These are phyloP conservation scores for Podospora appendiculata DNA, from an alignment of 495 filamentous ascomycete species.

Conservation along the genomic window DNA sequence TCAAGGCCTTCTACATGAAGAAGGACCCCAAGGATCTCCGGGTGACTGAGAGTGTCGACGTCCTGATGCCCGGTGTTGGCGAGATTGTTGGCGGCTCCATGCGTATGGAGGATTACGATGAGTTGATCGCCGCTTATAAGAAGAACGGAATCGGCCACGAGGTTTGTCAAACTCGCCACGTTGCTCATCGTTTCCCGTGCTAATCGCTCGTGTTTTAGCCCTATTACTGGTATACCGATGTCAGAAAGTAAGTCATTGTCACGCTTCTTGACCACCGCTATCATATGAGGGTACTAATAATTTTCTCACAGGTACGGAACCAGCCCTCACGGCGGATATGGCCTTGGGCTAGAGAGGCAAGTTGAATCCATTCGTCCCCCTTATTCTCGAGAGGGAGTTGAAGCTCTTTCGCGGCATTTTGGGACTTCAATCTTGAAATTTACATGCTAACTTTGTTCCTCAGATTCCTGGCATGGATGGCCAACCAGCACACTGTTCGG, in stretches of 20 bases:
- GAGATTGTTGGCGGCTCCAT: slow-evolving; percentile 81
- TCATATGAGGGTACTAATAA: too few relatives aligned
- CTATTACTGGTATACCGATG: slow-evolving; percentile 98
- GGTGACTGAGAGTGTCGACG: slow-evolving; percentile 95
- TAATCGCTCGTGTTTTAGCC: slow-evolving; percentile 21
- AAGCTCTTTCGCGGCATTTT: too few relatives aligned
- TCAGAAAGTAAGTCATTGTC: slow-evolving; percentile 34
- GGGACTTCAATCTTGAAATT: background rate
- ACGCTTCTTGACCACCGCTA: too few relatives aligned
- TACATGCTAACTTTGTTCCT: background rate
- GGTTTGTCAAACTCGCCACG: background rate
- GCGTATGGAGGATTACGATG: slow-evolving; percentile 83
- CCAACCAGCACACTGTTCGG: slow-evolving; percentile 81
- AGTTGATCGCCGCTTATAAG: slow-evolving; percentile 83
- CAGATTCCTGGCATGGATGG: slow-evolving; percentile 94
- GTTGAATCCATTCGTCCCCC: background rate
- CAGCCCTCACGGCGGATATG: slow-evolving; percentile 91
- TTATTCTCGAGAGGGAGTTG: background rate
- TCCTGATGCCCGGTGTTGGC: slow-evolving; percentile 74
- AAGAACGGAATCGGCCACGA: slow-evolving; percentile 76
- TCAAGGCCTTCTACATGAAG: slow-evolving; percentile 99
- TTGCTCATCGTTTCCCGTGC: too few relatives aligned
- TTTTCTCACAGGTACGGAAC: slow-evolving; percentile 78
- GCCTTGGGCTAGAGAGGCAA: slow-evolving; percentile 70
- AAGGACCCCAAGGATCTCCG: slow-evolving; percentile 72